A percentile compares a stretch with the other conserved stretches of the same genome.
phyloP scores from a whole-genome alignment of 2,329 filamentous ascomycete genomes.

The Exutisphaerella laricina region DNA sequence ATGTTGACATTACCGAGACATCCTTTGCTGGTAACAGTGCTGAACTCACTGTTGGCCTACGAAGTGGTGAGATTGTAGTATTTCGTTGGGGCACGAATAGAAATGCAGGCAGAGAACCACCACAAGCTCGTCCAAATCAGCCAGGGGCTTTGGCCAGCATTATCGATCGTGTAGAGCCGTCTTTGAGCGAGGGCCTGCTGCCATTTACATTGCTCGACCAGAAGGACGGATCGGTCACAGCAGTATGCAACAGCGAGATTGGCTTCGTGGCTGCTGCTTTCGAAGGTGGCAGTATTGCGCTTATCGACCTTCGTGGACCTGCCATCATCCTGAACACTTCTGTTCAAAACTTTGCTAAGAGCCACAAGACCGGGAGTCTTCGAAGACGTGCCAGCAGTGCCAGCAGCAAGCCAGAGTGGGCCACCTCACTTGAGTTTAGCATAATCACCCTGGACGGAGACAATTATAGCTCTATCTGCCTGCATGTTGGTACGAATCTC shows the following conservation, averaged over 20 bases:
- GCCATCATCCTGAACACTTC: constrained; percentile 72
- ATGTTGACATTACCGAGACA: constrained; percentile 71
- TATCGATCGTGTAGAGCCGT: constrained; percentile 62
- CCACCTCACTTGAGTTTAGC: constrained; percentile 80
- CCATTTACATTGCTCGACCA: constrained; percentile 78
- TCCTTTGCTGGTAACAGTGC: constrained; percentile 74
- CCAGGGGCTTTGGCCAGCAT: constrained; percentile 63
- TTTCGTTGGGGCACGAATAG: constrained; percentile 85
- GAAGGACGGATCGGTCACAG: constrained; percentile 73
- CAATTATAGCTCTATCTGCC: constrained; percentile 86
- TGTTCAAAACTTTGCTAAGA: constrained; percentile 66
- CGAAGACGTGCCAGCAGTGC: constrained; percentile 48
- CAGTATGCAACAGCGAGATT: constrained; percentile 79
- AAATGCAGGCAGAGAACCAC: constrained; percentile 59
- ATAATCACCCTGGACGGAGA: constrained; percentile 93
- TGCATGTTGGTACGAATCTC: constrained; percentile 81
- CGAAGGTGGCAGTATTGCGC: constrained; percentile 69
- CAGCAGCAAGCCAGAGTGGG: constrained; percentile 59
- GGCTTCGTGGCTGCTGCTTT: constrained; percentile 88
- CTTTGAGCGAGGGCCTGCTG: constrained; percentile 71
- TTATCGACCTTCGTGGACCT: constrained; percentile 85
- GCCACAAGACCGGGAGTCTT: constrained; percentile 72
- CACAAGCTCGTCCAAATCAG: constrained; percentile 45
- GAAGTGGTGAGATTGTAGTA: constrained; percentile 75
- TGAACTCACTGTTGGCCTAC: constrained; percentile 77